Evolutionary conservation across 331 rosid genomes (phyloP), one percentile per base, ranked within the genome.

Genomic region (Saraca asoca): DNA sequence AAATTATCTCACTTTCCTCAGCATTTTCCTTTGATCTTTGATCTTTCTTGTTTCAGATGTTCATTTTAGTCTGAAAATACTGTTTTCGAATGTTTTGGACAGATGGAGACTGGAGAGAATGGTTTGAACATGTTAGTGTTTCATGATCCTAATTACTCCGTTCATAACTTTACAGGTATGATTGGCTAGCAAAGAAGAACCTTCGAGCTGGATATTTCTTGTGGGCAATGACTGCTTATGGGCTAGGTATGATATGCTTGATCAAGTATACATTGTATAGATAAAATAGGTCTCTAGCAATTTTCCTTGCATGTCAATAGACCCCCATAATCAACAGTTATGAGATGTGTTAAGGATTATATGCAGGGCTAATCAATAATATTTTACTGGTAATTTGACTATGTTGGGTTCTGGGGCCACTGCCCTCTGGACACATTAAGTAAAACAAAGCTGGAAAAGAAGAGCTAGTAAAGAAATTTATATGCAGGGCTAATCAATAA

Each of bases 221-320:
- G 51, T 90, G 99, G 99, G 96, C 93, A 57, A 94, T 94, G 97
- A 75, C 91, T 31, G 99, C 99, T 43, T 94, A 90, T 73, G 99
- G 99, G 64, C 81, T 84, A 87, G 99, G 99, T 94, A 86, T 80
- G 88, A 29, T 38, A 62, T 65, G 48, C 70, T 51, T 52, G 59
- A 45, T 69, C 19, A 41, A 15, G n/a, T 20, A 16, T 7, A 7
- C 8, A 39, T 38, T 65, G n/a, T 45, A 34, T 24, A 17, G 38
- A 52, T 72, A 12, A 67, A 51, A 58, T 46, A 48, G 19, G 24
- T 56, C 9, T 9, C 12, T 44, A 42, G 69, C 55, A 51, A 12
- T 42, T 63, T 51, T 50, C 58, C 54, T 51, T 63, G 19, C 61
- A 78, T 19, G 43, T 72, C 8, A 59, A 19, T 59, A 51, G 42